Evolutionary conservation across 2,329 filamentous ascomycete genomes (phyloP).

Genomic region (Botryosphaeria dothidea): DNA sequence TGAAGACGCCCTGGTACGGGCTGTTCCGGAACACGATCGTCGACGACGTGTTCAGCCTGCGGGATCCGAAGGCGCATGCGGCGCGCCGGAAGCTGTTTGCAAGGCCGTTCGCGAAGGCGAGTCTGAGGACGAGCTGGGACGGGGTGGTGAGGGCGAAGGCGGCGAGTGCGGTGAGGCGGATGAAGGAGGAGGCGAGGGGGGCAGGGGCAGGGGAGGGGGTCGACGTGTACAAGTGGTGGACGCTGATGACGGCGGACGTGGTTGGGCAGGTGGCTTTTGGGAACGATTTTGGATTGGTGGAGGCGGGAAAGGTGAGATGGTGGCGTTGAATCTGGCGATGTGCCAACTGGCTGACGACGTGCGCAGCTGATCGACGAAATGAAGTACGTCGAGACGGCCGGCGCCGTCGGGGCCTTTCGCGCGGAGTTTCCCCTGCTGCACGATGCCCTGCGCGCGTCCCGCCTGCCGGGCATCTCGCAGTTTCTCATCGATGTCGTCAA

Average conservation of each 20-base stretch:
- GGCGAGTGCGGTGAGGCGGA: slow-evolving; percentile 41
- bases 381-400: not conserved
- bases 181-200: slow-evolving; percentile 36
- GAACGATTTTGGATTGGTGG: slow-evolving; percentile 8
- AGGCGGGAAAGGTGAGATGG: not conserved
- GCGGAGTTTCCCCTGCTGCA: not conserved
- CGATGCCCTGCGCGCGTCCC: not conserved
- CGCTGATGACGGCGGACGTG: slow-evolving; percentile 55
- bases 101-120: slow-evolving; percentile 33
- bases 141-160: slow-evolving; percentile 30
- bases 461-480: not conserved
- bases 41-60: not conserved
- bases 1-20: slow-evolving; percentile 52
- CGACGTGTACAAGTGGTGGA: slow-evolving; percentile 52
- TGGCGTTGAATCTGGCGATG: too few species aligned
- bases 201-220: slow-evolving; percentile 28
- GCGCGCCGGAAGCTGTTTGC: not conserved
- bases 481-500: not conserved
- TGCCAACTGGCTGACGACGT: not conserved
- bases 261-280: slow-evolving; percentile 57
- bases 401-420: not conserved
- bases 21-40: slow-evolving; percentile 58
- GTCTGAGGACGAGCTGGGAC: slow-evolving; percentile 38
- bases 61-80: not conserved
- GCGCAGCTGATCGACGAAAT: not conserved